Base-by-base conservation (phyloP, 1,139 yeast genomes). In the Pichia inconspicua region DNA sequence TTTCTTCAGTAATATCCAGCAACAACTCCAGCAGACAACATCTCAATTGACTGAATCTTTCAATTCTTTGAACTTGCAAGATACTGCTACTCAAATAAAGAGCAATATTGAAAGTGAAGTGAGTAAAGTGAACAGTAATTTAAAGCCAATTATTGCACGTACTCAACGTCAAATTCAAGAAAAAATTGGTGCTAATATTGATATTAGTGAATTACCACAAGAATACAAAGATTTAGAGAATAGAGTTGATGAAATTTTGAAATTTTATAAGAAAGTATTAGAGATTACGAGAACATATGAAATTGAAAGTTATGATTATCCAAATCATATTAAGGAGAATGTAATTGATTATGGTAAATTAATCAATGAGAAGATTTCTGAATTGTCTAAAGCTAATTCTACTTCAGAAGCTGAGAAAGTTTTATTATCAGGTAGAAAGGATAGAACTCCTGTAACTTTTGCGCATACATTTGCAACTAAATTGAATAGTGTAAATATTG, bases 241-340 rank as follows among this genome's bases (percentile, higher is more conserved):
- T 52, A 77, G 77, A 58, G 81, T 84, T 53, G 92, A 82, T 64
- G 71, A 77, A 48, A 69, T 82, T 55, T 77, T 78, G 60, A 71
- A 71, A 48, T 74, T 80, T 54, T 80, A 80, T 66, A 77, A 78
- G 53, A 80, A 79, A 61, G 69, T 81, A 54, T 70, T 82, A 48
- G 71, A 73, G 30, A 77, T 78, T 56, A 77, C 84, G 41, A 80
- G 74, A 49, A 83, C 84, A 50, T 83, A 75, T 59, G 84, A 74
- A 57, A 74, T 80, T 51, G 80, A 80, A 47, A 77, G 83, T 45
- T 83, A 83, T 63, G 90, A 83, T 62, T 82, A 81, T 57, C 89
- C 89, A 31, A 88, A 88, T 38, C 84, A 83, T 46, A 71, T 81
- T 63, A 63, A 77, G 58, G 76, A 84, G 70, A 59, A 79, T 36